Percentiles rank a stretch among this genome's conserved stretches.
Evolutionary conservation across 768 basidiomycete species (phyloP).

Genomic region (Tylopilus cervinicoccineus): DNA sequence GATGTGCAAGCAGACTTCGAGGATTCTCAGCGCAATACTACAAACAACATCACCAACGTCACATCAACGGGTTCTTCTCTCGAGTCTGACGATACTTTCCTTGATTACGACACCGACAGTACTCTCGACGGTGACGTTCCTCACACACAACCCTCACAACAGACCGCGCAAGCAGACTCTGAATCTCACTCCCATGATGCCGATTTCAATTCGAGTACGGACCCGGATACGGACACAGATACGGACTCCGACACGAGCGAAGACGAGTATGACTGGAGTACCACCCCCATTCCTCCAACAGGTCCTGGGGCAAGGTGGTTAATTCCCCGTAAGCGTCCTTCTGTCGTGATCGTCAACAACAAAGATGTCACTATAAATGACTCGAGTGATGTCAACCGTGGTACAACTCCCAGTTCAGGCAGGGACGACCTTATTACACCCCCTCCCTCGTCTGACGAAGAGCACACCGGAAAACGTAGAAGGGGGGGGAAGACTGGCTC

Average conservation of each 20-base stretch:
- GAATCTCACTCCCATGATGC: constrained; percentile 7
- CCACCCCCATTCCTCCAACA: constrained; percentile 1
- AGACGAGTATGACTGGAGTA: constrained; percentile 12
- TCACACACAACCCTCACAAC: constrained; percentile 3
- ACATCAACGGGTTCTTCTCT: background rate
- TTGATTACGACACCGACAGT: constrained; percentile 21
- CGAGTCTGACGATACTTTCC: constrained; percentile 11
- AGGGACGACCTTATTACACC: background rate
- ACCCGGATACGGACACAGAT: constrained; percentile 14
- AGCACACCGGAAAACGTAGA: constrained; percentile 15
- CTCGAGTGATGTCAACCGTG: background rate
- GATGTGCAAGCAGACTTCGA: constrained; percentile 13
- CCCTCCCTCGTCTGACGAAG: constrained; percentile 6
- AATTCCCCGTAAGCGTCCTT: constrained; percentile 20
- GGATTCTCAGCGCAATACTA: background rate
- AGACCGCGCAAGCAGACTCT: background rate
- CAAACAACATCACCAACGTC: background rate
- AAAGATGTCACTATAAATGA: background rate
- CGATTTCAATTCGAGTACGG: constrained; percentile 6
- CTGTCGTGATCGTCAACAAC: constrained; percentile 8
- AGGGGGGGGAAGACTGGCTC: constrained; percentile 5
- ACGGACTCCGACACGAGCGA: constrained; percentile 16
- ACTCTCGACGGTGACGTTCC: constrained; percentile 9
- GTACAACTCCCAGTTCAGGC: background rate
- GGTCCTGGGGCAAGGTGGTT: constrained; percentile 17